A percentile compares a stretch with the other conserved stretches of the same genome.
Conservation (phyloP, 179 eudicot genomes). For the Spinacia oleracea region DNA sequence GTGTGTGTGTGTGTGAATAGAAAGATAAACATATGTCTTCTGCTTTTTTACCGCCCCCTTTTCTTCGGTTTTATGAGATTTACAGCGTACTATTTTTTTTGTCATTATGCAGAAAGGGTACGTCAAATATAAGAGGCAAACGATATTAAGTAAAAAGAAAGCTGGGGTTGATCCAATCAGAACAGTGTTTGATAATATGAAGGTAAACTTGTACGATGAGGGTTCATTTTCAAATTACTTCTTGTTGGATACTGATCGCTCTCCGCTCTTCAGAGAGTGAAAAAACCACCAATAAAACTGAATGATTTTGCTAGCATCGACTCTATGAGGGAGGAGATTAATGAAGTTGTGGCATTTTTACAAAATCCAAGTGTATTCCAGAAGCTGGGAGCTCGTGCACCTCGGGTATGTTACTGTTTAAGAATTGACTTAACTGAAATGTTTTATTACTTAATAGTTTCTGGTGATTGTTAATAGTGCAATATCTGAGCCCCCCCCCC, state of each 20-base stretch:
- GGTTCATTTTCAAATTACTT: not conserved
- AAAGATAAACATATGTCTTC: not conserved
- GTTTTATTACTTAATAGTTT: not conserved
- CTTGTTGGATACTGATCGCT: not conserved
- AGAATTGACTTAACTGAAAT: not conserved
- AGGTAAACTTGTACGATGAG: conserved; percentile 44
- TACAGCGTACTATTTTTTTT: not conserved
- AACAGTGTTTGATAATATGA: conserved; percentile 85
- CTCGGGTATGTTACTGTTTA: conserved; percentile 59
- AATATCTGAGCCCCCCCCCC: too few relatives aligned
- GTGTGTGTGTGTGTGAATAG: too few relatives aligned
- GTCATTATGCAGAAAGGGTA: conserved; percentile 52
- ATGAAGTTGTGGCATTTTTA: conserved; percentile 86
- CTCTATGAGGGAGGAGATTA: conserved; percentile 84
- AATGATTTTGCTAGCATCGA: conserved; percentile 82
- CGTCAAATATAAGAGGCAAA: conserved; percentile 37
- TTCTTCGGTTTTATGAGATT: not conserved
- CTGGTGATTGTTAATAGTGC: conserved; percentile 9
- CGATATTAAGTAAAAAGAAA: conserved; percentile 45
- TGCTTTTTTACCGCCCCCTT: not conserved
- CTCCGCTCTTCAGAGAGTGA: conserved; percentile 60
- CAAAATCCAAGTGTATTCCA: conserved; percentile 83
- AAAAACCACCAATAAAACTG: conserved; percentile 83
- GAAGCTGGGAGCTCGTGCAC: conserved; percentile 97
- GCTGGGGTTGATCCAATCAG: conserved; percentile 82